Conservation (phyloP, 192 early-diverging fungal genomes). For the Entomortierella chlamydospora region DNA sequence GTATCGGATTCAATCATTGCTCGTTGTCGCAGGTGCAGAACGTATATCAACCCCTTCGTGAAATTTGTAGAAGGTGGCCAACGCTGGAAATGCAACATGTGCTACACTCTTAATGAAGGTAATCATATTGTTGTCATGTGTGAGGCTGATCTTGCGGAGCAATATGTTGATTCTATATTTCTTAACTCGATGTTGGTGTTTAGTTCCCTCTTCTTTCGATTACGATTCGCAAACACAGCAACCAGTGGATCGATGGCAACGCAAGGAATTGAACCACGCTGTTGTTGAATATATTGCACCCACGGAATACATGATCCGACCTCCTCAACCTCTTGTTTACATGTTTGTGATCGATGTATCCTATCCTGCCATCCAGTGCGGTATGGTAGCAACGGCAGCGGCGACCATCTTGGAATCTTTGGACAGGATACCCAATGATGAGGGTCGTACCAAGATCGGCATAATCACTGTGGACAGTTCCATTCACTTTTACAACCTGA, state of each 20-base stretch:
- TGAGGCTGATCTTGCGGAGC: too few species aligned
- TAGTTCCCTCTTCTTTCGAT: conserved; percentile 80
- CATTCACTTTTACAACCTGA: conserved; percentile 94
- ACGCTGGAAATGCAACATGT: conserved; percentile 97
- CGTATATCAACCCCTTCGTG: conserved; percentile 97
- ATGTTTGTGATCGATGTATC: conserved; percentile 97
- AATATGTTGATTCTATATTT: too few species aligned
- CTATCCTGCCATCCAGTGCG: conserved; percentile 86
- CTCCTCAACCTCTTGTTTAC: conserved; percentile 95
- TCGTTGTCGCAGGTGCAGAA: conserved; percentile 93
- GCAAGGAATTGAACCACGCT: conserved; percentile 89
- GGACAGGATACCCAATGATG: conserved; percentile 88
- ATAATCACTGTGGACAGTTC: conserved; percentile 91
- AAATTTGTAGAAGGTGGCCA: conserved; percentile 96
- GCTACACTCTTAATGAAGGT: conserved; percentile 74
- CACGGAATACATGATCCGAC: conserved; percentile 97
- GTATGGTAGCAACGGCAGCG: conserved; percentile 78
- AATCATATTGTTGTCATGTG: neutral
- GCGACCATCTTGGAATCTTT: conserved; percentile 84
- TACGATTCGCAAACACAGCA: conserved; percentile 82
- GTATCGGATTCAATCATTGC: conserved; percentile 92
- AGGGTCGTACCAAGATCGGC: conserved; percentile 89
- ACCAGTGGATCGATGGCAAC: conserved; percentile 86
- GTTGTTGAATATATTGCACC: conserved; percentile 97
- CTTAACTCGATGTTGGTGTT: too few species aligned